Base-by-base conservation (phyloP, 2,329 filamentous ascomycete genomes). In the Exophiala bonariae region DNA sequence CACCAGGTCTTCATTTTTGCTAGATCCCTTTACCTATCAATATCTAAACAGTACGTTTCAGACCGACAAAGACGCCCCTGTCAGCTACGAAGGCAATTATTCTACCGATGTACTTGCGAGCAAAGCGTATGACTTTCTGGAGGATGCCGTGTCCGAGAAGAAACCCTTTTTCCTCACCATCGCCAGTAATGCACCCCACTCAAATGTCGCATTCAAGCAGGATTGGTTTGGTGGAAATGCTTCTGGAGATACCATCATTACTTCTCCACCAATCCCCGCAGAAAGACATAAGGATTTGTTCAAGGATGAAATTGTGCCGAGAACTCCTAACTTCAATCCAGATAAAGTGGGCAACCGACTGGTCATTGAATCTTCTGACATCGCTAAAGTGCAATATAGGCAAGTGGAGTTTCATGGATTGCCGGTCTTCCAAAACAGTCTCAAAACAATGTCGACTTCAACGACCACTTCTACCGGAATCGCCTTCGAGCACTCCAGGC, bases 21-120 rank as follows among this genome's bases (percentile, higher is more conserved):
- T 75, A 6, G 67, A 70, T 40, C 67, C 67, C 2, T 65, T 59
- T 54, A 88, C 85, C 0, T 88, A 88, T 59, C 70, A 78, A 20
- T 88, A 87, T 59, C 72, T 81, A 18, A 86, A 87, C 58, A 71
- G 79, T 1, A 82, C 77, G 4, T 85, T 82, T 61, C 78, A 83
- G 50, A 73, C 78, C 8, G 83, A 87, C 55, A 66, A 71, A 2
- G 74, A 81, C 1, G 61, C 70, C 1, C 81, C 81, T 0, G 69
- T 76, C 10, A 79, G 74, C 55, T 77, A 80, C 47, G 70, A 77
- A 35, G 78, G 78, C 1, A 63, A 76, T 32, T 77, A 84, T 58
- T 75, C 70, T 0, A 76, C 73, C 0, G 84, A 87, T 56, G 66
- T 88, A 6, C 71, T 87, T 10, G 73, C 78, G 0, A 60, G 76